Conservation (phyloP, 108 stramenopile genomes). For the Nannochloropsis oceanica region DNA sequence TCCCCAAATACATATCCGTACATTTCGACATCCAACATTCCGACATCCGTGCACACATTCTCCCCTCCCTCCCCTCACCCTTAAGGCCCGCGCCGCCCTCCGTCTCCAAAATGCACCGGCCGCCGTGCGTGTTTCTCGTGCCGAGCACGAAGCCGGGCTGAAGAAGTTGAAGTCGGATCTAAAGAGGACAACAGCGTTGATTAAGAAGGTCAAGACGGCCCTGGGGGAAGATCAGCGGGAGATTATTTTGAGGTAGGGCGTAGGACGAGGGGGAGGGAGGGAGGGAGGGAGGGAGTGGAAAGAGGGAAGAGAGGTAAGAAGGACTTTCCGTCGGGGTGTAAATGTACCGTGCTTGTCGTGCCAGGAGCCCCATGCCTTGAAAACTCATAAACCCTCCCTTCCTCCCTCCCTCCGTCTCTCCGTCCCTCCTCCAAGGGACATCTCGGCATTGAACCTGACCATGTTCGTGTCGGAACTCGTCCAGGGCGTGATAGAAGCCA, state of each 20-base stretch:
- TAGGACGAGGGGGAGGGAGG: not conserved
- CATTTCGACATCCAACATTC: not conserved
- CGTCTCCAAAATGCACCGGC: slow-evolving; percentile 13
- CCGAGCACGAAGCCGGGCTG: slow-evolving; percentile 33
- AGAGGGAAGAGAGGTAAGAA: not conserved
- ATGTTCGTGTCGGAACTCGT: slow-evolving; percentile 86
- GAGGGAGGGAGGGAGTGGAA: not conserved
- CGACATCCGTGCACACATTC: not conserved
- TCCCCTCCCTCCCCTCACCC: not conserved
- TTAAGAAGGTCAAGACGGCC: slow-evolving; percentile 60
- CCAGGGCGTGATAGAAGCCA: slow-evolving; percentile 56
- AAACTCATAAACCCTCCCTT: not conserved
- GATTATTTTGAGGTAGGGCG: not conserved
- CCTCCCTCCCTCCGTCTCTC: not conserved
- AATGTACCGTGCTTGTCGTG: not conserved
- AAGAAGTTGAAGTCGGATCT: slow-evolving; percentile 77
- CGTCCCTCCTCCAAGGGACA: slow-evolving; percentile 43
- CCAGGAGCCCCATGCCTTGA: not conserved
- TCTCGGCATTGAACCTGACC: slow-evolving; percentile 63
- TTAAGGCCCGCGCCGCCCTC: not conserved
- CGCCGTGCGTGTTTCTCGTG: slow-evolving; percentile 9
- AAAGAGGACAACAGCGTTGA: slow-evolving; percentile 88
- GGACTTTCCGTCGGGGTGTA: not conserved
- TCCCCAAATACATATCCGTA: not conserved
- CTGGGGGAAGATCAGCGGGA: slow-evolving; percentile 14